A percentile compares a stretch with the other conserved stretches of the same genome.
Evolutionary conservation across 768 basidiomycete species (phyloP).

Genomic region (Rhodocollybia butyracea): DNA sequence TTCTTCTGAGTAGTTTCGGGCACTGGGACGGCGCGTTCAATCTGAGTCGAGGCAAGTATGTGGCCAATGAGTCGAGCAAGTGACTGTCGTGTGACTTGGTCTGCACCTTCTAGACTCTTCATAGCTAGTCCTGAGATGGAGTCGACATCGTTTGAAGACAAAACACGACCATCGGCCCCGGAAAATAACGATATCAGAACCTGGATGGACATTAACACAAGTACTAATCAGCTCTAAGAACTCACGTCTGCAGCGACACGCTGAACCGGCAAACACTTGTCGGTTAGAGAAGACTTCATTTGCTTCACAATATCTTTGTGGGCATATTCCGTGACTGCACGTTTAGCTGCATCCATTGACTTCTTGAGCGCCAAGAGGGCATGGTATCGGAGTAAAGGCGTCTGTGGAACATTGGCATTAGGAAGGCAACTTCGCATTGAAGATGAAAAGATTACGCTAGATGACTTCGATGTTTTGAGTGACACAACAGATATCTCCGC

Average conservation of each 20-base stretch:
- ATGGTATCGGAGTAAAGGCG: conserved; percentile 78
- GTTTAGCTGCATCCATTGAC: conserved; percentile 73
- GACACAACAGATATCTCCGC: conserved; percentile 71
- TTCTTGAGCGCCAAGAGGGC: conserved; percentile 78
- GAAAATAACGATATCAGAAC: conserved; percentile 59
- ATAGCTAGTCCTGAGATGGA: conserved; percentile 61
- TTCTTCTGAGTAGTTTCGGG: conserved; percentile 57
- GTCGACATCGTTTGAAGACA: conserved; percentile 73
- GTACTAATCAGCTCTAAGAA: not conserved
- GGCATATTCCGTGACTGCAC: conserved; percentile 76
- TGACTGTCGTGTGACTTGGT: conserved; percentile 78
- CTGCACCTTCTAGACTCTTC: conserved; percentile 76
- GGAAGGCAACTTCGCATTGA: not conserved
- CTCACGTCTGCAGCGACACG: conserved; percentile 76
- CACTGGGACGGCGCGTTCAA: conserved; percentile 47
- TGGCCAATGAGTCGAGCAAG: conserved; percentile 81
- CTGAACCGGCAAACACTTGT: conserved; percentile 84
- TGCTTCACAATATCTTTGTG: conserved; percentile 84
- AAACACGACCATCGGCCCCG: conserved; percentile 43
- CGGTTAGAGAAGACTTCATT: conserved; percentile 67
- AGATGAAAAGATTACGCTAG: conserved; percentile 43
- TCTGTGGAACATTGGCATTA: conserved; percentile 36
- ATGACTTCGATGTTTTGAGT: conserved; percentile 68
- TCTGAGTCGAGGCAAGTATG: conserved; percentile 80
- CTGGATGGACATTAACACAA: conserved; percentile 26